Evolutionary conservation across 1,284 basidiomycete species (phyloP).

Genomic region (Trichosporon coremiiforme): DNA sequence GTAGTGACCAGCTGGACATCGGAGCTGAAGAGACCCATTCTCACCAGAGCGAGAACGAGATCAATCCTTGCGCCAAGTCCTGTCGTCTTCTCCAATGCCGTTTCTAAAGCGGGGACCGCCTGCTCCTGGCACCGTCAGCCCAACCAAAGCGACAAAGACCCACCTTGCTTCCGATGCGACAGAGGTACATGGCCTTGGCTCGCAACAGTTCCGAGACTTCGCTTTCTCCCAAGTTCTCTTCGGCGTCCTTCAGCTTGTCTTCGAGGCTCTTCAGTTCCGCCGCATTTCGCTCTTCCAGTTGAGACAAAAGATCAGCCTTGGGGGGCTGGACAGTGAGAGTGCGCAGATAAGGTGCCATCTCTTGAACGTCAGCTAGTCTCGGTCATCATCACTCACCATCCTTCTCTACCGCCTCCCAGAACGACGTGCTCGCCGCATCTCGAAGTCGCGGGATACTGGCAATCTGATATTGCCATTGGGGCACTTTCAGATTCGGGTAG

Average conservation of each 20-base stretch:
- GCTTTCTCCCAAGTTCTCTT: conserved; percentile 89
- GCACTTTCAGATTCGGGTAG: conserved; percentile 78
- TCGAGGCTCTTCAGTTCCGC: conserved; percentile 77
- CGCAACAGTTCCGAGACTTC: conserved; percentile 87
- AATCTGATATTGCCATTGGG: conserved; percentile 76
- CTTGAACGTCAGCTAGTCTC: conserved; percentile 50
- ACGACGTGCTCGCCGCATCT: conserved; percentile 65
- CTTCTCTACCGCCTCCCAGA: conserved; percentile 77
- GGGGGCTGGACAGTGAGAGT: conserved; percentile 49
- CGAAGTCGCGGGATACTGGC: conserved; percentile 68
- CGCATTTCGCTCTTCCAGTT: conserved; percentile 74
- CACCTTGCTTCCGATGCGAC: conserved; percentile 89
- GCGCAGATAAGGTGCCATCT: conserved; percentile 78
- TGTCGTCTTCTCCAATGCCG: conserved; percentile 87
- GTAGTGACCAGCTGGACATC: conserved; percentile 74
- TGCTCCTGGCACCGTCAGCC: conserved; percentile 61
- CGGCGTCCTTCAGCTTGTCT: conserved; percentile 76
- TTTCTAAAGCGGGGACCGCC: conserved; percentile 75
- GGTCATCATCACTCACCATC: conserved; percentile 66
- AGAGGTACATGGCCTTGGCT: conserved; percentile 83
- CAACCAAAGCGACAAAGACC: conserved; percentile 28
- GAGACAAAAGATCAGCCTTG: conserved; percentile 66
- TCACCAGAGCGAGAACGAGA: conserved; percentile 81
- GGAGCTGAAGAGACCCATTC: conserved; percentile 88
- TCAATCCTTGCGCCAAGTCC: conserved; percentile 93